Conservation (phyloP, 2,329 filamentous ascomycete species). For the Alternaria gaisen region DNA sequence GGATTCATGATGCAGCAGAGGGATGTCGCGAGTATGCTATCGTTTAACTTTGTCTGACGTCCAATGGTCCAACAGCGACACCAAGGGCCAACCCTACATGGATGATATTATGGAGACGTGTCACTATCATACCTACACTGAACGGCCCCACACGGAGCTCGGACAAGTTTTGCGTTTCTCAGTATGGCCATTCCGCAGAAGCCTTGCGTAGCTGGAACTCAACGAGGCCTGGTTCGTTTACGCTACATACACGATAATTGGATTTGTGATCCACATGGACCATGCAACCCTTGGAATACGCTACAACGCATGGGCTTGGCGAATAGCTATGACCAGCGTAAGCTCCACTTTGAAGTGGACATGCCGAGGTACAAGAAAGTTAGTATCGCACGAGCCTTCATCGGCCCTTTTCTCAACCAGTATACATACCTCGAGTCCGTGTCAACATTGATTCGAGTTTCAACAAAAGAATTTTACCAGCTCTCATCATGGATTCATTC, state of each 20-base stretch:
- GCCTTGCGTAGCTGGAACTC: too few relatives aligned
- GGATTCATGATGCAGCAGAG: background rate
- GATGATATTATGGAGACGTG: background rate
- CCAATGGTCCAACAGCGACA: background rate
- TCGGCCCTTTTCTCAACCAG: background rate
- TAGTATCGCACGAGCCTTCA: background rate
- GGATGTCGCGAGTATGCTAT: background rate
- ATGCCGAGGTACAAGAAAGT: background rate
- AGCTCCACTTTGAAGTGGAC: background rate
- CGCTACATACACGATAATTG: fast-evolving
- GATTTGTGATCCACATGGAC: background rate
- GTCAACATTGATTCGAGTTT: too few relatives aligned
- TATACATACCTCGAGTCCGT: background rate
- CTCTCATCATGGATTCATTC: constrained; percentile 22
- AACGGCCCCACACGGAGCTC: background rate
- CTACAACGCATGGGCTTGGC: too few relatives aligned
- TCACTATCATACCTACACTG: background rate
- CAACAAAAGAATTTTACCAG: background rate
- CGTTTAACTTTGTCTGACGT: background rate
- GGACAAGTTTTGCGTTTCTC: too few relatives aligned
- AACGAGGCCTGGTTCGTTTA: background rate
- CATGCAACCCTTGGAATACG: fast-evolving
- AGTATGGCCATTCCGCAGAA: too few relatives aligned
- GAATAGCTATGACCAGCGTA: too few relatives aligned
- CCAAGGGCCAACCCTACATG: background rate